Base-by-base conservation (phyloP, 2,329 filamentous ascomycete genomes). In the Gremmenia infestans region DNA sequence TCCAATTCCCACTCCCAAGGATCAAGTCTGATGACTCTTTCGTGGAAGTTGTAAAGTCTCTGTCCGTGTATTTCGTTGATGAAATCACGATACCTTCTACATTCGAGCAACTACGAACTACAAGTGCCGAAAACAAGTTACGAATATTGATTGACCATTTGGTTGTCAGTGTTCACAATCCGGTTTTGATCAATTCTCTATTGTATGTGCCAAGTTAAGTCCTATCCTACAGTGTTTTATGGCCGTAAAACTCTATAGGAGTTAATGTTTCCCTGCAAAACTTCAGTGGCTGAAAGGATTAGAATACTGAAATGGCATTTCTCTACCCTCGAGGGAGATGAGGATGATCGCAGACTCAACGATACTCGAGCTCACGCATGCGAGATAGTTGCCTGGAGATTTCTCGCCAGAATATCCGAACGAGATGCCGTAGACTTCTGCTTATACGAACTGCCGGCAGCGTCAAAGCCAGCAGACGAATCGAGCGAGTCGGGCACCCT, bases 331-430 rank as follows among this genome's bases (percentile, higher is more conserved):
- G 86, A 88, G 59, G 76, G 71, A 11, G 28, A 32, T 48, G 78
- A 87, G 8, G 28, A 32, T 48, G 78, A 87, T 56, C 81, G 82
- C 57, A 83, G 84, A 4, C 73, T 92, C 35, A 82, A 84, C 55
- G 81, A 87, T 55, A 81, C 87, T 14, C 80, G 88, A 53, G 87
- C 86, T 19, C 82, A 83, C 67, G 88, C 87, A 28, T 92, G 88
- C 67, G 89, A 93, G 73, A 88, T 91, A 59, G 87, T 91, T 14
- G 89, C 89, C 39, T 91, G 88, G 86, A 81, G 88, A 40, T 90
- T 91, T 63, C 75, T 92, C 37, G 83, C 83, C 15, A 83, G 83
- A 53, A 74, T 91, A 35, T 86, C 85, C 1, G 87, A 91, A 67
- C 76, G 83, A 23, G 88, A 92, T 65, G 85, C 85, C 8, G 85